A percentile compares a stretch with the other conserved stretches of the same genome.
Evolutionary conservation across 768 basidiomycete species (phyloP).

Genomic region (Suillus fuscotomentosus): DNA sequence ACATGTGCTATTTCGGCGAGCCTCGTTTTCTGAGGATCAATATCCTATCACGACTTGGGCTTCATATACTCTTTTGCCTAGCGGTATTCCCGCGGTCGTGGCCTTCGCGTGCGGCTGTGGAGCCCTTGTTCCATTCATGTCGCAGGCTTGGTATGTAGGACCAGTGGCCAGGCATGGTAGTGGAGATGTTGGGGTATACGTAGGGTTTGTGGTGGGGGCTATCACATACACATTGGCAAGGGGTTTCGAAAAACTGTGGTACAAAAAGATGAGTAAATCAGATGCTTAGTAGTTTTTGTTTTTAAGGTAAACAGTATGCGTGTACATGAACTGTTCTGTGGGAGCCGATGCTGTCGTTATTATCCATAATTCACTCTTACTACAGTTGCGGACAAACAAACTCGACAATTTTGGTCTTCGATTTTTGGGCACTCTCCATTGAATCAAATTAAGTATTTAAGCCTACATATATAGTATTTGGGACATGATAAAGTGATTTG

Average conservation of each 20-base stretch:
- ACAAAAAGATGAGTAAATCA: neutral
- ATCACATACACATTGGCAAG: constrained; percentile 32
- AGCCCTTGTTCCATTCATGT: constrained; percentile 46
- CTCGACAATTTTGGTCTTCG: too few relatives aligned
- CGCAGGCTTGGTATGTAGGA: constrained; percentile 51
- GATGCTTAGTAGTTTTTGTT: neutral
- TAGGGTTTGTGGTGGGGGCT: constrained; percentile 34
- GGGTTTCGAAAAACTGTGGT: constrained; percentile 24
- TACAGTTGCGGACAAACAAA: too few relatives aligned
- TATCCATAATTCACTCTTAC: too few relatives aligned
- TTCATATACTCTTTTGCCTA: constrained; percentile 35
- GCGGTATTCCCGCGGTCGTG: constrained; percentile 38
- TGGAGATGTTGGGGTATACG: constrained; percentile 49
- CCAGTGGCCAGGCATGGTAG: constrained; percentile 43
- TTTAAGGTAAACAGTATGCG: neutral
- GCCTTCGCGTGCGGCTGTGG: constrained; percentile 40
- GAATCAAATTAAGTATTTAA: too few relatives aligned
- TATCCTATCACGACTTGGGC: constrained; percentile 42
- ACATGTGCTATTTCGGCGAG: constrained; percentile 40
- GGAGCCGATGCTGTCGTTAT: constrained; percentile 24
- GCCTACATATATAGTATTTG: too few relatives aligned
- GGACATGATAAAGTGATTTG: too few relatives aligned
- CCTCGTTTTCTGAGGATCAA: constrained; percentile 25
- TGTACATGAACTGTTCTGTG: neutral
- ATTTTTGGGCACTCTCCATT: too few relatives aligned